Evolutionary conservation across 2,329 filamentous ascomycete species (phyloP), one percentile per base, ranked within the genome.

Genomic region (Fusarium fujikuroi): DNA sequence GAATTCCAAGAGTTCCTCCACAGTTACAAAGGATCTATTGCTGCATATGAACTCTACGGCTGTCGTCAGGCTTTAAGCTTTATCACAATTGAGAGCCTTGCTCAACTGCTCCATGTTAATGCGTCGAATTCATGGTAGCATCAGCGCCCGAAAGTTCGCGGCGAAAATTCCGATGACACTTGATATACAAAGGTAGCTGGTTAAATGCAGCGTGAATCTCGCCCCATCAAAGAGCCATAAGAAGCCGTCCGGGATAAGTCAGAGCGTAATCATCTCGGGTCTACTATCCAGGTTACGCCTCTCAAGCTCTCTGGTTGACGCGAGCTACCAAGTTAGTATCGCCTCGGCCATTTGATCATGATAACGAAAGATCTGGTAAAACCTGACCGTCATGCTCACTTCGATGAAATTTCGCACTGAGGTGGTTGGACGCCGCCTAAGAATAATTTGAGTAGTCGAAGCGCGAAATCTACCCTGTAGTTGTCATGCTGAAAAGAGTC

Each of bases 301-400:
- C 9, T 3, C n/a, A 43, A 18, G 15, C 15, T 18, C 6, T 11
- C 8, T 43, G 0, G 23, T 23, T 23, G 4, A 18, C 0, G 15
- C n/a, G 7, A 0, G 16, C n/a, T 5, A 7, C n/a, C 4, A 44
- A 44, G 18, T 25, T 25, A 44, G n/a, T 25, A 9, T 18, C 10
- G 3, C 15, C 2, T 25, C 42, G 0, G 7, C 16, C 2, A 4
- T 25, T 19, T 25, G n/a, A 25, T 25, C 16, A n/a, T n/a, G n/a
- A n/a, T n/a, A n/a, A n/a, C n/a, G n/a, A 25, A 25, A 25, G 1
- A 8, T 18, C 7, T 12, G 0, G 0, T 12, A 0, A 23, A 12
- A 3, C n/a, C 16, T 25, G 16, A 12, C 5, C 16, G 10, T 23
- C 7, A 43, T 23, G n/a, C n/a, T 18, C 7, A 3, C 42, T 18